Evolutionary conservation across 495 filamentous ascomycete species (phyloP).

Genomic region (Podospora pseudocomata): DNA sequence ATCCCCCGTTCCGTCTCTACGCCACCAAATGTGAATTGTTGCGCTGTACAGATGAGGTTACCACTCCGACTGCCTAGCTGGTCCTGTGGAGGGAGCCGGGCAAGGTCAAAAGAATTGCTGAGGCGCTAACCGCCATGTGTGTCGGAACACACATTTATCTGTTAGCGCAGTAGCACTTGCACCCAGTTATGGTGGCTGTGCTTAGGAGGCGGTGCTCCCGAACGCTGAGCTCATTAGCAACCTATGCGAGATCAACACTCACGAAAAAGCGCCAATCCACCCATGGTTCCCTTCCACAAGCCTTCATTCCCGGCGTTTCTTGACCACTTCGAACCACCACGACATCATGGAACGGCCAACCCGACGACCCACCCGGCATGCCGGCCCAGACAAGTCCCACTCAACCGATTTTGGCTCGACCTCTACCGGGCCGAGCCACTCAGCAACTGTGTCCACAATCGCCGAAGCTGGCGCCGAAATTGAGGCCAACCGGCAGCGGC

Average conservation of each 20-base stretch:
- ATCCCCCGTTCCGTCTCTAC: neutral
- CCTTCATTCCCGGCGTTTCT: too few species aligned
- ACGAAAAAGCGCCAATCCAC: too few species aligned
- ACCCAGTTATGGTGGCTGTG: too few species aligned
- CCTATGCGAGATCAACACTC: too few species aligned
- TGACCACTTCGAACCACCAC: neutral
- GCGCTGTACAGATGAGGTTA: neutral
- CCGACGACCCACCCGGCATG: neutral
- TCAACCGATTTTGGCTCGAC: neutral
- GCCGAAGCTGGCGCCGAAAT: neutral
- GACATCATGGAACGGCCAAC: neutral
- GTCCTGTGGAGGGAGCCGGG: neutral
- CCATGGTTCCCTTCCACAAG: too few species aligned
- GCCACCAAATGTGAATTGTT: neutral
- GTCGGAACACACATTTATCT: too few species aligned
- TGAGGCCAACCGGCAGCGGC: neutral
- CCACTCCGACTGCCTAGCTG: neutral
- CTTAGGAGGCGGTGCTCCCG: too few species aligned
- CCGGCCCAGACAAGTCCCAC: neutral
- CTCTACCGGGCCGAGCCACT: neutral
- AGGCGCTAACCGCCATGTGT: too few species aligned
- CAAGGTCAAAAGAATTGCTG: too few species aligned
- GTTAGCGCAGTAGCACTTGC: too few species aligned
- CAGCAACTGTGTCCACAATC: neutral
- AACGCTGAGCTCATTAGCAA: too few species aligned